A percentile compares a stretch with the other conserved stretches of the same genome.
phyloP scores from a whole-genome alignment of 768 basidiomycete species.

The Tephrocybe rancida region DNA sequence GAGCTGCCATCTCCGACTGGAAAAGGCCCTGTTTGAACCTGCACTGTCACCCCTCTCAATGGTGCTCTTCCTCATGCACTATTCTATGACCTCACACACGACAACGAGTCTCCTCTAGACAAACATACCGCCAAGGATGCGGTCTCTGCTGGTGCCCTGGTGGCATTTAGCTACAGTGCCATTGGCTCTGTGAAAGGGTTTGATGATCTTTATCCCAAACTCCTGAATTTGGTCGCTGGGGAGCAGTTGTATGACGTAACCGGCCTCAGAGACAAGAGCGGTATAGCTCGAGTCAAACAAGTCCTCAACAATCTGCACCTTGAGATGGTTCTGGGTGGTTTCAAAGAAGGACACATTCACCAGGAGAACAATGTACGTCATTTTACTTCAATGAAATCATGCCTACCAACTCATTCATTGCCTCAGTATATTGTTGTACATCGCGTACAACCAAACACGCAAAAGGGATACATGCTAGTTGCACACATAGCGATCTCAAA shows the following conservation, averaged over 20 bases:
- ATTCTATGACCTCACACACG: conserved; percentile 95
- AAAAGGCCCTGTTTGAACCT: conserved; percentile 74
- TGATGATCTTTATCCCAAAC: conserved; percentile 94
- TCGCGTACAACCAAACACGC: conserved; percentile 86
- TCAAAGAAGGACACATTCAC: conserved; percentile 92
- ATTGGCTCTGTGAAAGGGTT: conserved; percentile 96
- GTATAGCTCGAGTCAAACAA: conserved; percentile 62
- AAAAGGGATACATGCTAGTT: conserved; percentile 90
- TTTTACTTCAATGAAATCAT: background rate
- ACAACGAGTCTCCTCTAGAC: conserved; percentile 90
- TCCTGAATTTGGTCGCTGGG: conserved; percentile 89
- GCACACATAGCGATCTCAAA: conserved; percentile 93
- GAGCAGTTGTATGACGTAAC: conserved; percentile 77
- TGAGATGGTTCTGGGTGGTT: conserved; percentile 90
- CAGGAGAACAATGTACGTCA: conserved; percentile 90
- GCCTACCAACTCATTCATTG: background rate
- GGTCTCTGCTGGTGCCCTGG: conserved; percentile 91
- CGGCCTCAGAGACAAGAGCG: conserved; percentile 54
- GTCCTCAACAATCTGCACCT: conserved; percentile 85
- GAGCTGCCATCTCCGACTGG: conserved; percentile 84
- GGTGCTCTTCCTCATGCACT: conserved; percentile 92
- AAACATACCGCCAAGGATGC: conserved; percentile 95
- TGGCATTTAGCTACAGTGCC: conserved; percentile 86
- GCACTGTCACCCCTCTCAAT: conserved; percentile 75
- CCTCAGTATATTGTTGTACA: conserved; percentile 96